Percentiles rank a stretch among this genome's conserved stretches.
Evolutionary conservation across 371 early-diverging fungal species (phyloP).

Genomic region (Rhizopus microsporus): DNA sequence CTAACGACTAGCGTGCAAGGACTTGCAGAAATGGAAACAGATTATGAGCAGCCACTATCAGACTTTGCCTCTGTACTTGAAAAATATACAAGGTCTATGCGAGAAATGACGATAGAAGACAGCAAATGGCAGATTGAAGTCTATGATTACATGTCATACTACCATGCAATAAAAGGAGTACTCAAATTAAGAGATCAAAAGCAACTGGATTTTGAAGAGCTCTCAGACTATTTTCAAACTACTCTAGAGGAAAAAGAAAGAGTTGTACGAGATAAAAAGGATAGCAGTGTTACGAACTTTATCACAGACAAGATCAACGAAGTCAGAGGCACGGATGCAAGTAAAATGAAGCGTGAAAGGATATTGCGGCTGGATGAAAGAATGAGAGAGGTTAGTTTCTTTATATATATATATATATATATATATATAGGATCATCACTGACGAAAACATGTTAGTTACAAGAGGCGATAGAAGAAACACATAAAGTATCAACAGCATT

Average conservation of each 20-base stretch:
- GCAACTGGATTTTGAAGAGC: constrained; percentile 91
- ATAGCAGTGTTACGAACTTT: constrained; percentile 61
- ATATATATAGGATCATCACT: background rate
- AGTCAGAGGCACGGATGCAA: constrained; percentile 85
- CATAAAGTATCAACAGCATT: constrained; percentile 71
- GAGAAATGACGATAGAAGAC: constrained; percentile 63
- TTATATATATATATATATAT: constrained; percentile 1
- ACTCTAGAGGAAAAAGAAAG: constrained; percentile 65
- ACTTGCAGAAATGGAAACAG: constrained; percentile 81
- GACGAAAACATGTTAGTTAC: constrained; percentile 54
- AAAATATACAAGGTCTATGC: constrained; percentile 61
- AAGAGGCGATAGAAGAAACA: constrained; percentile 78
- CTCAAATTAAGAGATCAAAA: constrained; percentile 90
- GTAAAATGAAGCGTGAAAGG: constrained; percentile 77
- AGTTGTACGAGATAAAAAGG: constrained; percentile 54
- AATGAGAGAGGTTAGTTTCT: constrained; percentile 69
- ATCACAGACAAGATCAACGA: constrained; percentile 89
- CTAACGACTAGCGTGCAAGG: constrained; percentile 72
- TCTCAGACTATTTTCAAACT: constrained; percentile 72
- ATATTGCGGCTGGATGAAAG: constrained; percentile 71
- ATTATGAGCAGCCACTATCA: constrained; percentile 65
- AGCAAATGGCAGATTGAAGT: constrained; percentile 74
- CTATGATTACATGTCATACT: constrained; percentile 87
- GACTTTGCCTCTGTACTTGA: constrained; percentile 67
- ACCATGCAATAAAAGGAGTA: constrained; percentile 81